Conservation (phyloP, 352 stramenopile genomes). For the Phytophthora vignae region DNA sequence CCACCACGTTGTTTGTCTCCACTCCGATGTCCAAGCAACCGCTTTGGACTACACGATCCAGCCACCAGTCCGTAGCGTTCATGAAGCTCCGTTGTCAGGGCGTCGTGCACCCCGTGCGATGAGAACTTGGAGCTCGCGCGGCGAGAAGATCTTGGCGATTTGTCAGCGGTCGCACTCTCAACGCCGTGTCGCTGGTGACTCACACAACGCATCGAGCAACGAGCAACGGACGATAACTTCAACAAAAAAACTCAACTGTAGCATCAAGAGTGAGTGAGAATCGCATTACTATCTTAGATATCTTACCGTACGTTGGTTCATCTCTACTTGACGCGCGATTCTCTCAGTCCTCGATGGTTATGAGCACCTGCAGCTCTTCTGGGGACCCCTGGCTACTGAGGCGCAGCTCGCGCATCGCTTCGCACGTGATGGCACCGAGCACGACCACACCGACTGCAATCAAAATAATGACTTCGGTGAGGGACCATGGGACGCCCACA, state of each 20-base stretch:
- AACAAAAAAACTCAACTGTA: too few species aligned
- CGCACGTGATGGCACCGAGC: constrained; percentile 39
- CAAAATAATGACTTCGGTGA: constrained; percentile 39
- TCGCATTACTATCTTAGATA: constrained; percentile 18
- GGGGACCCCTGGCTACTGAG: constrained; percentile 26
- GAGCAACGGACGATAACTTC: too few species aligned
- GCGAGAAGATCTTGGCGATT: too few species aligned
- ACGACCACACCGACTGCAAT: constrained; percentile 37
- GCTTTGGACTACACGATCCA: too few species aligned
- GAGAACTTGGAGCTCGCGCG: too few species aligned
- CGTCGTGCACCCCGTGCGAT: too few species aligned
- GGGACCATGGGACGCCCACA: constrained; percentile 34
- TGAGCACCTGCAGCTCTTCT: constrained; percentile 41
- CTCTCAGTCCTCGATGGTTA: constrained; percentile 37
- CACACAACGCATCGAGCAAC: too few species aligned
- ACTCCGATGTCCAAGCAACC: not conserved
- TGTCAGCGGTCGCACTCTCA: too few species aligned
- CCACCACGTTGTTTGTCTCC: not conserved
- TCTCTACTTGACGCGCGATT: constrained; percentile 9
- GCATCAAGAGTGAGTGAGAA: constrained; percentile 25
- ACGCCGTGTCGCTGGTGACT: too few species aligned
- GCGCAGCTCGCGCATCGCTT: constrained; percentile 42
- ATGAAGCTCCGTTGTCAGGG: too few species aligned
- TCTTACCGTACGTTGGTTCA: constrained; percentile 2
- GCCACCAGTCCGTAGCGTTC: too few species aligned